Evolutionary conservation across 768 basidiomycete species (phyloP).

Genomic region (Megacollybia marginata): DNA sequence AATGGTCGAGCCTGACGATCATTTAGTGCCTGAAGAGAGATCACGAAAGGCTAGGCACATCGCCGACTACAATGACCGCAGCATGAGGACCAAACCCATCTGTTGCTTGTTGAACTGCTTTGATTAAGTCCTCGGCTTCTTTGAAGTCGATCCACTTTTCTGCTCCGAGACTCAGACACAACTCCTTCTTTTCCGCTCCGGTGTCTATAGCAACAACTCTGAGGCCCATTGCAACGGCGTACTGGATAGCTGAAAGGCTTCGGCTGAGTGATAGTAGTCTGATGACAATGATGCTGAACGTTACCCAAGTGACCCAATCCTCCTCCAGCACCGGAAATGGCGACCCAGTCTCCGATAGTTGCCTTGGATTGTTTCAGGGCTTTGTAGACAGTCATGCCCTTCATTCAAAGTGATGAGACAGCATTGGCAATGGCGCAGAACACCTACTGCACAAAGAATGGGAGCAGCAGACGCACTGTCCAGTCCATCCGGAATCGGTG

Average conservation of each 20-base stretch:
- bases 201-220: slow-evolving; percentile 67
- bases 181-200: slow-evolving; percentile 57
- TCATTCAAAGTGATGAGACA: neutral
- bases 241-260: slow-evolving; percentile 52
- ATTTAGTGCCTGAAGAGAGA: neutral
- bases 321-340: slow-evolving; percentile 70
- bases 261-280: neutral
- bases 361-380: slow-evolving; percentile 61
- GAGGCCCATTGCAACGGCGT: slow-evolving; percentile 68
- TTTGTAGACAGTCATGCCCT: slow-evolving; percentile 79
- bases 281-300: neutral
- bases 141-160: slow-evolving; percentile 60
- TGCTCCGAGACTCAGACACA: slow-evolving; percentile 46
- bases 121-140: slow-evolving; percentile 40
- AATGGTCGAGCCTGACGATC: slow-evolving; percentile 19
- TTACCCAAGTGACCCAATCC: slow-evolving; percentile 73
- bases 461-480: slow-evolving; percentile 60
- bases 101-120: slow-evolving; percentile 39
- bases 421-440: neutral
- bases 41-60: slow-evolving; percentile 20
- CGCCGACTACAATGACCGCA: slow-evolving; percentile 51
- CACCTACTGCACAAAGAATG: slow-evolving; percentile 62
- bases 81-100: slow-evolving; percentile 64
- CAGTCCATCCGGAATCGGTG: slow-evolving; percentile 64
- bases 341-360: slow-evolving; percentile 61